These are phyloP conservation scores for Eucalyptus tenuipes DNA, from an alignment of 345 rosid species.

Conservation along the genomic window DNA sequence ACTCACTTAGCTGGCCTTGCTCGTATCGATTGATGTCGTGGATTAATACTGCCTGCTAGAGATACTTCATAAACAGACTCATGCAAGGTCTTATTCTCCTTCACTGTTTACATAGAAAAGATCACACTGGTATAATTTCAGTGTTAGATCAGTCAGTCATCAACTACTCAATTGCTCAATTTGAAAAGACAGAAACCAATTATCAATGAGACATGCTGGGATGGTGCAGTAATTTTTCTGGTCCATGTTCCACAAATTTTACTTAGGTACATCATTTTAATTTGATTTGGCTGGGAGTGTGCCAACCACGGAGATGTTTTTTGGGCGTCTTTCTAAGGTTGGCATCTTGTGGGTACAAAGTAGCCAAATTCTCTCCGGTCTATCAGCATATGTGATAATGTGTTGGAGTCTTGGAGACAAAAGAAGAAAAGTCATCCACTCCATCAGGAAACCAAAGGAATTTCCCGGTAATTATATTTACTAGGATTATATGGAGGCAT, in stretches of 20 bases:
- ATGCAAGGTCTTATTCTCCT: background rate
- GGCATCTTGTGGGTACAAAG: background rate
- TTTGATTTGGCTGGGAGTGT: background rate
- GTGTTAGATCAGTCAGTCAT: background rate
- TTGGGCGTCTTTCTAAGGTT: background rate
- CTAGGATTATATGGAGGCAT: background rate
- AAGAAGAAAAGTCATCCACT: background rate
- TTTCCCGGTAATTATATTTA: background rate
- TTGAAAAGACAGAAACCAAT: background rate
- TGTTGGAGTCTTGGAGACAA: background rate
- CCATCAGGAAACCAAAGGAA: background rate
- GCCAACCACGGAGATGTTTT: background rate
- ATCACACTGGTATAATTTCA: background rate
- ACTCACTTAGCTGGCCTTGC: slow-evolving; percentile 37
- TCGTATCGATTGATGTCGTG: background rate
- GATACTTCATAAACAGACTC: background rate
- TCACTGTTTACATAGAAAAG: background rate
- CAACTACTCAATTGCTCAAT: background rate
- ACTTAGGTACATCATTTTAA: background rate
- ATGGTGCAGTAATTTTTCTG: background rate
- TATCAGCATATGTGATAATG: background rate
- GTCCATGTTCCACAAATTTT: background rate
- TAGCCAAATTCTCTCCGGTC: background rate
- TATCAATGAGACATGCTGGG: background rate
- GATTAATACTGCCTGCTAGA: background rate